Conservation (phyloP, 139 green algal species). For the Astrephomene gubernaculifera region DNA sequence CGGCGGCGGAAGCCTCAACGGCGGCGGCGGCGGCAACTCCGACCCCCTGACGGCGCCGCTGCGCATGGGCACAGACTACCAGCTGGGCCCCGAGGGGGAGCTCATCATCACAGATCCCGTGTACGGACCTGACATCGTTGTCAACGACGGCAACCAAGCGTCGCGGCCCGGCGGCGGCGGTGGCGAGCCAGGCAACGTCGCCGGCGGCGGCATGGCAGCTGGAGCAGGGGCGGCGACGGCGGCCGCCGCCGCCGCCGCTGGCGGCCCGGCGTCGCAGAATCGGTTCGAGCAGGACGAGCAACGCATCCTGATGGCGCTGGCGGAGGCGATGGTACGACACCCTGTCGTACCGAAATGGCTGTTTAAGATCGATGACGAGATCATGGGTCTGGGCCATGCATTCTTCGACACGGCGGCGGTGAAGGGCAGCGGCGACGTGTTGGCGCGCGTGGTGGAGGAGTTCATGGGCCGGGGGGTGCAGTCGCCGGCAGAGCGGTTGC, state of each 20-base stretch:
- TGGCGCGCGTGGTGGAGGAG: conserved; percentile 42
- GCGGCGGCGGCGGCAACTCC: not conserved
- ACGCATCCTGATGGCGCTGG: conserved; percentile 40
- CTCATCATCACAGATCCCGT: not conserved
- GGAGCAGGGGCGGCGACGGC: too few relatives aligned
- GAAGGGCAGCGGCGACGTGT: conserved; percentile 44
- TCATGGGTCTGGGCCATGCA: conserved; percentile 58
- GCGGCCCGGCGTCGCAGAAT: not conserved
- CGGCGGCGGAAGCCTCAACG: not conserved
- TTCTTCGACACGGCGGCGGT: conserved; percentile 58
- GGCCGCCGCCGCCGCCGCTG: not conserved
- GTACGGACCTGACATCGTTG: too few relatives aligned
- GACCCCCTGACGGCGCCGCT: conserved; percentile 10
- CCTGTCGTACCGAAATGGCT: conserved; percentile 59
- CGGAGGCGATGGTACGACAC: conserved; percentile 53
- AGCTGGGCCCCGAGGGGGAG: conserved; percentile 24
- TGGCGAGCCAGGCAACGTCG: too few relatives aligned
- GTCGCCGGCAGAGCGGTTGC: conserved; percentile 21
- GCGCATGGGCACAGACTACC: conserved; percentile 12
- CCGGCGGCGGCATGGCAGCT: too few relatives aligned
- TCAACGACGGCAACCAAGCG: too few relatives aligned
- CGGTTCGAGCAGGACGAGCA: conserved; percentile 49
- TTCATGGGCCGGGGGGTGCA: not conserved
- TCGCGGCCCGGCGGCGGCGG: too few relatives aligned
- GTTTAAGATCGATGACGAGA: conserved; percentile 74